Percentiles rank a stretch among this genome's conserved stretches.
Conservation (phyloP, 768 basidiomycete species). For the Daedaleopsis sinensis region DNA sequence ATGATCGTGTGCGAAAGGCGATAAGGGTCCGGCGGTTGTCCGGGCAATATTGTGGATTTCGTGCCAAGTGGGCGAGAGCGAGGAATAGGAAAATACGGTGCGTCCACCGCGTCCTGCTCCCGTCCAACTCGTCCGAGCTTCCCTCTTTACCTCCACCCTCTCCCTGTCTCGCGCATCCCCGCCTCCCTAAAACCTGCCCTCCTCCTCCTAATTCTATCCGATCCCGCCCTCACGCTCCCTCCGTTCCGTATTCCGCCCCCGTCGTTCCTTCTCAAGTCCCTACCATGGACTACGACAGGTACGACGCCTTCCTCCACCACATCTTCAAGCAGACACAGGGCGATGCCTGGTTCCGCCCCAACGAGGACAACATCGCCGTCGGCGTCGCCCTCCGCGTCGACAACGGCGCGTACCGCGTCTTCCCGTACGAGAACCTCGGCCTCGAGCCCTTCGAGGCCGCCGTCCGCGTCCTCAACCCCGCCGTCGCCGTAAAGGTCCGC, state of each 20-base stretch:
- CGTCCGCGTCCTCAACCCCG: constrained; percentile 53
- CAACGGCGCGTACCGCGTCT: constrained; percentile 52
- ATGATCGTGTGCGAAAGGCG: background rate
- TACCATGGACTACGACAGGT: constrained; percentile 43
- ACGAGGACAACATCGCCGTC: constrained; percentile 47
- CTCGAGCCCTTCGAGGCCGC: constrained; percentile 60
- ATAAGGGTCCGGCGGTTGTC: background rate
- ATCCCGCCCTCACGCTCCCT: no score
- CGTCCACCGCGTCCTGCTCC: constrained; percentile 10
- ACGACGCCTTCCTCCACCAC: constrained; percentile 46
- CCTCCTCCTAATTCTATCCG: constrained; percentile 4
- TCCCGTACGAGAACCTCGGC: constrained; percentile 54
- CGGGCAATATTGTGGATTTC: background rate
- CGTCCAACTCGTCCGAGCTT: constrained; percentile 8
- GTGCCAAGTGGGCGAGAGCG: background rate
- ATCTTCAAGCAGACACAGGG: constrained; percentile 51
- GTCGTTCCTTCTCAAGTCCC: constrained; percentile 3
- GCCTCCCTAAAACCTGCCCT: constrained; percentile 3
- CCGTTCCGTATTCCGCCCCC: constrained; percentile 6
- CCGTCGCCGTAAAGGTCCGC: constrained; percentile 56
- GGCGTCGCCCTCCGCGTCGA: constrained; percentile 55
- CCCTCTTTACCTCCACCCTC: constrained; percentile 17
- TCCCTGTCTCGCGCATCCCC: constrained; percentile 3
- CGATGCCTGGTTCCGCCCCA: constrained; percentile 58
- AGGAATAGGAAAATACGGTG: background rate